phyloP scores from a whole-genome alignment of 2,329 filamentous ascomycete species.

The Sclerotinia subarctica region DNA sequence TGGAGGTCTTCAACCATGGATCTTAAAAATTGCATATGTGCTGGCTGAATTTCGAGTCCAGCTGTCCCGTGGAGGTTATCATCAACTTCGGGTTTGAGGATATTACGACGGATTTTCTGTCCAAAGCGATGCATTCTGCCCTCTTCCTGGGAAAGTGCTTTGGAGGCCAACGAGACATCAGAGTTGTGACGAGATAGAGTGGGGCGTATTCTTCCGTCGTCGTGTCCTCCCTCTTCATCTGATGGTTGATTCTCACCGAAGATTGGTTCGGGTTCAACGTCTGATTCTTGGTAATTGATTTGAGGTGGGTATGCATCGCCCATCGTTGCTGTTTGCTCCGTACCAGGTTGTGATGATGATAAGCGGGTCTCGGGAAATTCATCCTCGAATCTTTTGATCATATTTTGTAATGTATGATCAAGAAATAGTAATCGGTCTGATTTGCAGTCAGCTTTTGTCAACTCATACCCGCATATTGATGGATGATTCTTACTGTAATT shows the following conservation, averaged over 20 bases:
- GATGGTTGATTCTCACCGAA: slow-evolving; percentile 36
- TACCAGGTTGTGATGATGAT: slow-evolving; percentile 28
- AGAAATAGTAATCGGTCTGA: slow-evolving; percentile 77
- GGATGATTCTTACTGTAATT: slow-evolving; percentile 64
- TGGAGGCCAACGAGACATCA: slow-evolving; percentile 65
- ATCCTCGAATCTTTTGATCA: slow-evolving; percentile 93
- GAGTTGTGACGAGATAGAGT: slow-evolving; percentile 57
- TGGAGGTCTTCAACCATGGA: slow-evolving; percentile 61
- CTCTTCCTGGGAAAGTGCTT: slow-evolving; percentile 64
- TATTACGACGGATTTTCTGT: slow-evolving; percentile 62
- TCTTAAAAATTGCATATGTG: slow-evolving; percentile 48
- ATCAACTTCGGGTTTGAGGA: slow-evolving; percentile 46
- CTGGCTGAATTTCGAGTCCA: slow-evolving; percentile 40
- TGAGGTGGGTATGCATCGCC: slow-evolving; percentile 19
- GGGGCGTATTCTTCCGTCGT: slow-evolving; percentile 42
- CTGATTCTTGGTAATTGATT: slow-evolving; percentile 26
- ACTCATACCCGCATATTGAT: background rate
- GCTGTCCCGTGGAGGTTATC: slow-evolving; percentile 41
- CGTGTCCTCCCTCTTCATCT: slow-evolving; percentile 41
- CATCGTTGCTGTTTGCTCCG: background rate
- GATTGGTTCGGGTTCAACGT: slow-evolving; percentile 27
- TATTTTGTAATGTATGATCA: slow-evolving; percentile 80
- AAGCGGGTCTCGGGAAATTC: slow-evolving; percentile 85
- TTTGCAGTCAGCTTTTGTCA: slow-evolving; percentile 9
- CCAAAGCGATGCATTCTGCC: slow-evolving; percentile 67